Percentiles rank a stretch among this genome's conserved stretches.
Evolutionary conservation across 2,329 filamentous ascomycete species (phyloP).

Genomic region (Salinomyces thailandicus): DNA sequence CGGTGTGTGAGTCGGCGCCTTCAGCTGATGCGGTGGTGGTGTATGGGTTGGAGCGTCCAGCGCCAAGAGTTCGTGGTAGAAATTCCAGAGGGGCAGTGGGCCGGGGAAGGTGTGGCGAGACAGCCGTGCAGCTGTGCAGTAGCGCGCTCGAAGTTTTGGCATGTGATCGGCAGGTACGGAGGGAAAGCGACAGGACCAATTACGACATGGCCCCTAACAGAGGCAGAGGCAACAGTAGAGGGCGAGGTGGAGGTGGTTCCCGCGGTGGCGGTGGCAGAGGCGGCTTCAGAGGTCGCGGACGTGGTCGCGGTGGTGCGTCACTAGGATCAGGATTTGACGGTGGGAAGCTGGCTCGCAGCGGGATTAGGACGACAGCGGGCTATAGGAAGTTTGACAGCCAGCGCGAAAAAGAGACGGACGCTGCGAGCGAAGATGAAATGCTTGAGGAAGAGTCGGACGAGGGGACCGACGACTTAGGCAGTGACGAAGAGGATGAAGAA

Average conservation of each 20-base stretch:
- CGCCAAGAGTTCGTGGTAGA: conserved; percentile 1
- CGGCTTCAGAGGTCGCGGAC: conserved; percentile 26
- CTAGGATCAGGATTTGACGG: too few species aligned
- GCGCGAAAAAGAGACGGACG: conserved; percentile 23
- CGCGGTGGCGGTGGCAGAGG: conserved; percentile 20
- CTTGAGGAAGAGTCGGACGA: conserved; percentile 13
- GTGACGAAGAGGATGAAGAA: conserved; percentile 23
- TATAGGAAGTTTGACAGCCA: conserved; percentile 28
- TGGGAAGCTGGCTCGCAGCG: conserved; percentile 22
- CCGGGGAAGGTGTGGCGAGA: not conserved
- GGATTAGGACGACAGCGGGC: conserved; percentile 23
- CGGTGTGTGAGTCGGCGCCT: too few species aligned
- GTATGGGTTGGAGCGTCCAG: not conserved
- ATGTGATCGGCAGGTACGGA: not conserved
- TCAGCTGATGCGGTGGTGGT: not conserved
- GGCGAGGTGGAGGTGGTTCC: conserved; percentile 22
- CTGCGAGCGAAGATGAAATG: conserved; percentile 15
- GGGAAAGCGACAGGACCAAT: not conserved
- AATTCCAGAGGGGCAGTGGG: not conserved
- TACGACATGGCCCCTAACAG: not conserved
- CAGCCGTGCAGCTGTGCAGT: not conserved
- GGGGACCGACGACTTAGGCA: conserved; percentile 12
- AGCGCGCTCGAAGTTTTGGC: not conserved
- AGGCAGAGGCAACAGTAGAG: conserved; percentile 12
- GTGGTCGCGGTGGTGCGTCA: conserved; percentile 14